Percentiles rank a stretch among this genome's conserved stretches.
phyloP scores from a whole-genome alignment of 1,284 basidiomycete genomes.

The Pholiota adiposa region DNA sequence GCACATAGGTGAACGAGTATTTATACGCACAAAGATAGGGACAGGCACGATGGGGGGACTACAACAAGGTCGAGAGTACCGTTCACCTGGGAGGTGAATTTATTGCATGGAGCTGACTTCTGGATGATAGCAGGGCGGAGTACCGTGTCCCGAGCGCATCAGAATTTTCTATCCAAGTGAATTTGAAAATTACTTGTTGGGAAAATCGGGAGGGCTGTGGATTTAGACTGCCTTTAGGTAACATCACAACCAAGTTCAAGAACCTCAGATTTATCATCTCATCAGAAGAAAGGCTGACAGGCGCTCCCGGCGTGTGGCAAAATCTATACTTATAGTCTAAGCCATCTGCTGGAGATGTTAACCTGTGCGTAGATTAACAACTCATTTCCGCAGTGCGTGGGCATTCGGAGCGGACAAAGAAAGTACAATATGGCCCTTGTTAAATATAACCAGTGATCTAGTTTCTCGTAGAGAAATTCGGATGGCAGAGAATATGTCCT shows the following conservation, averaged over 20 bases:
- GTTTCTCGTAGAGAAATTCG: no score
- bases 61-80: background rate
- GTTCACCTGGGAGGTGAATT: background rate
- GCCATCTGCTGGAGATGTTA: no score
- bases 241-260: background rate
- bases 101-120: background rate
- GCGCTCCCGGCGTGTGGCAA: no score
- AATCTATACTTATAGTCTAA: no score
- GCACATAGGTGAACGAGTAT: background rate
- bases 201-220: background rate
- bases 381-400: no score
- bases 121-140: background rate
- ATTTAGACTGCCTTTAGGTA: background rate
- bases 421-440: no score
- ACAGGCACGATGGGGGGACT: background rate
- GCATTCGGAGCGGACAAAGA: no score
- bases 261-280: no score
- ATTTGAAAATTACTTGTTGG: background rate
- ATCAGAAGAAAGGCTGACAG: no score
- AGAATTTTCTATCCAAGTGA: background rate
- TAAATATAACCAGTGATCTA: no score
- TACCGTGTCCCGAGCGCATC: constrained; percentile 3
- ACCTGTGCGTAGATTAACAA: no score
- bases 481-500: no score
- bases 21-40: background rate